phyloP scores from a whole-genome alignment of 2,329 filamentous ascomycete genomes.

The Zymoseptoria crescenta region DNA sequence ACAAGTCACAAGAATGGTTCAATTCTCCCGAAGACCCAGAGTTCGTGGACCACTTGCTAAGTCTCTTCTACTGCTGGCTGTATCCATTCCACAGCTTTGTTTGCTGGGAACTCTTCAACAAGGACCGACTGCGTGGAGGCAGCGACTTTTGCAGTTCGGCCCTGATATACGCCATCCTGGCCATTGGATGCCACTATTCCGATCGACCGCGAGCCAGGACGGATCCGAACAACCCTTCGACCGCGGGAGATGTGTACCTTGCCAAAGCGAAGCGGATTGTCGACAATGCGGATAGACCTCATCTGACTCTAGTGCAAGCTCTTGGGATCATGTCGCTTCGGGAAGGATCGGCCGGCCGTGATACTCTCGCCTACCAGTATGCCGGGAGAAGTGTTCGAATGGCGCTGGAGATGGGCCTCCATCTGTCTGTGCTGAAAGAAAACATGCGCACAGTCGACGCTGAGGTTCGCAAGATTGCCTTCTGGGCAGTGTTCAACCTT shows the following conservation, averaged over 20 bases:
- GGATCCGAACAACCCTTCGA: conserved; percentile 54
- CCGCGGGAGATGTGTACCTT: conserved; percentile 68
- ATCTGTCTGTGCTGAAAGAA: conserved; percentile 38
- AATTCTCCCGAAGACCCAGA: conserved; percentile 27
- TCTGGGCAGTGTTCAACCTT: conserved; percentile 46
- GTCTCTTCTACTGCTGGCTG: conserved; percentile 47
- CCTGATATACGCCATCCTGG: conserved; percentile 29
- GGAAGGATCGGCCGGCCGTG: conserved; percentile 60
- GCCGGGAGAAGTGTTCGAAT: conserved; percentile 65
- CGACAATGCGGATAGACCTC: conserved; percentile 50
- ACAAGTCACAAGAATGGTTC: conserved; percentile 22
- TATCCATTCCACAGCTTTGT: conserved; percentile 68
- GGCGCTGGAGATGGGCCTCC: conserved; percentile 63
- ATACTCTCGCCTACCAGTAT: conserved; percentile 66
- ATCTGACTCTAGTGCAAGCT: conserved; percentile 64
- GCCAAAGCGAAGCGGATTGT: conserved; percentile 58
- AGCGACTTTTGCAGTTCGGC: conserved; percentile 57
- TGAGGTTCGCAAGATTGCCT: conserved; percentile 44
- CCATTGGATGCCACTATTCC: conserved; percentile 40
- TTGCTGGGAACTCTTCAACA: conserved; percentile 62
- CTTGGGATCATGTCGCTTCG: conserved; percentile 68
- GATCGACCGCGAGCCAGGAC: conserved; percentile 55
- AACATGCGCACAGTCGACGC: conserved; percentile 36
- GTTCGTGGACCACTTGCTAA: conserved; percentile 30
- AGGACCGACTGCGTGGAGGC: conserved; percentile 54